These are phyloP conservation scores for Cyclaneusma minus DNA, from an alignment of 2,329 filamentous ascomycete genomes.

Conservation along the genomic window DNA sequence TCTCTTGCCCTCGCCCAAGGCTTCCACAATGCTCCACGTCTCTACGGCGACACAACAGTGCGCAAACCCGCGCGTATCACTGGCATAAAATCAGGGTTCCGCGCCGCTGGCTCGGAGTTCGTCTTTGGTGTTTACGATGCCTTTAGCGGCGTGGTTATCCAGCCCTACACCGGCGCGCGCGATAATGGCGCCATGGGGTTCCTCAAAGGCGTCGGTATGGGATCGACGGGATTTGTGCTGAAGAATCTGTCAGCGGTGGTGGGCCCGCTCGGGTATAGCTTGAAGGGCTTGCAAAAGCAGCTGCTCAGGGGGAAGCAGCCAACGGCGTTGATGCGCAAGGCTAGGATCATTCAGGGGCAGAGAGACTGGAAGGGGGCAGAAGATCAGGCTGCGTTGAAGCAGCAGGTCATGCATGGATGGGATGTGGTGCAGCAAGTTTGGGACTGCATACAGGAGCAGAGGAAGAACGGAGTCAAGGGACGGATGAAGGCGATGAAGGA, in stretches of 20 bases:
- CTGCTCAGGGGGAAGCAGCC: slow-evolving; percentile 35
- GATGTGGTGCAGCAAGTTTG: slow-evolving; percentile 24
- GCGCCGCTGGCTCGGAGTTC: slow-evolving; percentile 45
- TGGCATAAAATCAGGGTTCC: slow-evolving; percentile 46
- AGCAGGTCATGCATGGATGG: slow-evolving; percentile 26
- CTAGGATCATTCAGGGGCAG: slow-evolving; percentile 42
- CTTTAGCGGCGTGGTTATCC: slow-evolving; percentile 43
- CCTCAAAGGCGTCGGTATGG: slow-evolving; percentile 39
- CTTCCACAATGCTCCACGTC: slow-evolving; percentile 54
- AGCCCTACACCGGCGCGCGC: slow-evolving; percentile 41
- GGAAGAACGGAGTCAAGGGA: slow-evolving; percentile 14
- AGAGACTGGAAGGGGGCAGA: slow-evolving; percentile 22
- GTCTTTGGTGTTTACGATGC: slow-evolving; percentile 50
- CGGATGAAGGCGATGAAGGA: slow-evolving; percentile 19
- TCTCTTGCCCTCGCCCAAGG: slow-evolving; percentile 48
- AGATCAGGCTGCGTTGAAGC: slow-evolving; percentile 15
- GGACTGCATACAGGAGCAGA: slow-evolving; percentile 21
- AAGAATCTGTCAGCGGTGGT: slow-evolving; percentile 48
- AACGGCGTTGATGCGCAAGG: slow-evolving; percentile 34
- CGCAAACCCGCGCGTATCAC: slow-evolving; percentile 46
- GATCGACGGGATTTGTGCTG: slow-evolving; percentile 45
- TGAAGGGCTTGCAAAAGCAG: slow-evolving; percentile 50
- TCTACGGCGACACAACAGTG: slow-evolving; percentile 58
- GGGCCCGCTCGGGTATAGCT: slow-evolving; percentile 43
- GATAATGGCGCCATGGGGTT: slow-evolving; percentile 37